A percentile compares a stretch with the other conserved stretches of the same genome.
These are phyloP conservation scores for Hibiscus syriacus DNA, from an alignment of 345 rosid genomes.

Conservation along the genomic window DNA sequence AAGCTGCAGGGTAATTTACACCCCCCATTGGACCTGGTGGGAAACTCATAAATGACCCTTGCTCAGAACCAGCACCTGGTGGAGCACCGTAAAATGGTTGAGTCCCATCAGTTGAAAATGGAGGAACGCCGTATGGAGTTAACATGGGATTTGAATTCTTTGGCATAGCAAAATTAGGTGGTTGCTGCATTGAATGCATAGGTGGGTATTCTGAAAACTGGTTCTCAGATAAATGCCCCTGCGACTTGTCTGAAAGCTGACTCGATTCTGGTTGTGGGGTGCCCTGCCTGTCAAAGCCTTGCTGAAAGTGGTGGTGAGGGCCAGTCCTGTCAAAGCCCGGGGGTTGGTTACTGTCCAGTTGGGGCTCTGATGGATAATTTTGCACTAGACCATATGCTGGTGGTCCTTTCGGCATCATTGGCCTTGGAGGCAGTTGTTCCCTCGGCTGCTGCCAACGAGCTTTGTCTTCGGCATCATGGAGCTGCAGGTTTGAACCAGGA, in stretches of 20 bases:
- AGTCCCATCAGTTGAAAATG: constrained; percentile 58
- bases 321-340: constrained; percentile 57
- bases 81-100: constrained; percentile 55
- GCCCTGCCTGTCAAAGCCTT: constrained; percentile 27
- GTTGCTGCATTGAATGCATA: constrained; percentile 58
- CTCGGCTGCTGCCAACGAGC: constrained; percentile 38
- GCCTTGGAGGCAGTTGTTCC: constrained; percentile 53
- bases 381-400: constrained; percentile 47
- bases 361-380: constrained; percentile 36
- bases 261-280: constrained; percentile 42
- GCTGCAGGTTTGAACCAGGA: constrained; percentile 51
- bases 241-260: constrained; percentile 44
- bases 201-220: constrained; percentile 57
- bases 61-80: constrained; percentile 57
- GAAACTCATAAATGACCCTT: constrained; percentile 63
- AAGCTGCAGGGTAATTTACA: constrained; percentile 39
- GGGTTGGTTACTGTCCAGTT: constrained; percentile 40
- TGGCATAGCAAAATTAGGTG: constrained; percentile 51
- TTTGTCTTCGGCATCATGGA: constrained; percentile 50
- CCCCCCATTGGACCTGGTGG: constrained; percentile 49
- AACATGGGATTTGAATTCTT: constrained; percentile 52
- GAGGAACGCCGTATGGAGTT: constrained; percentile 53
- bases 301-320: constrained; percentile 31
- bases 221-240: constrained; percentile 36
- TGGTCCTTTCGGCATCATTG: constrained; percentile 38